Conservation (phyloP, 495 filamentous ascomycete species). For the Trichoderma erinaceum region DNA sequence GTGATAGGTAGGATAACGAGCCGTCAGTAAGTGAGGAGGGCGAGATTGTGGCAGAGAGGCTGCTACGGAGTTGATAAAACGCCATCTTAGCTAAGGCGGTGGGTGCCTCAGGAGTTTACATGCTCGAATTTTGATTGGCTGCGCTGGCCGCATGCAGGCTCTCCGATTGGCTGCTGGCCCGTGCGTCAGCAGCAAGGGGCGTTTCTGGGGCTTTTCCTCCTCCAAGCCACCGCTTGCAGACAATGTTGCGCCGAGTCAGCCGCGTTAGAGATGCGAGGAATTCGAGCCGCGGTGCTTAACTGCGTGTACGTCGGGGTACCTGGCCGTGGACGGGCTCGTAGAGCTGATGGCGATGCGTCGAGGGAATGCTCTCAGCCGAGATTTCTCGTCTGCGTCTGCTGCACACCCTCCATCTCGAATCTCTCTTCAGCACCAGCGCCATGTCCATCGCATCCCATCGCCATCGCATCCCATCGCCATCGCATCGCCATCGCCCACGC, state of each 20-base stretch:
- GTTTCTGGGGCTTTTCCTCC: background rate
- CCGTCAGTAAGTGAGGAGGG: background rate
- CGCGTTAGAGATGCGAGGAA: background rate
- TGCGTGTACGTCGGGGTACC: background rate
- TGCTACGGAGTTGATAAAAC: background rate
- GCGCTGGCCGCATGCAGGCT: background rate
- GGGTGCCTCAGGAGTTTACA: background rate
- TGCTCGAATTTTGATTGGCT: too few species aligned
- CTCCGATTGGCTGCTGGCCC: conserved; percentile 4
- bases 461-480: too few species aligned
- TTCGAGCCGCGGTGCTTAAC: background rate
- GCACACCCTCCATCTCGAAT: too few species aligned
- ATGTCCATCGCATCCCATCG: too few species aligned
- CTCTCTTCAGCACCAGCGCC: too few species aligned
- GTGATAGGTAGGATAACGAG: background rate
- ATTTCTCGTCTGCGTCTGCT: background rate
- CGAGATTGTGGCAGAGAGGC: background rate
- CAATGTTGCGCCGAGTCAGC: background rate
- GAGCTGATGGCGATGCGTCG: too few species aligned
- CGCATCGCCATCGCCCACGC: too few species aligned
- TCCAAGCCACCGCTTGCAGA: background rate
- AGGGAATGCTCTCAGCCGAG: too few species aligned
- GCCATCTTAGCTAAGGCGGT: background rate
- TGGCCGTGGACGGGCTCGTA: too few species aligned
- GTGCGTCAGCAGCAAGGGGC: background rate